Base-by-base conservation (phyloP, 2,329 filamentous ascomycete genomes). In the Plenodomus lindquistii region DNA sequence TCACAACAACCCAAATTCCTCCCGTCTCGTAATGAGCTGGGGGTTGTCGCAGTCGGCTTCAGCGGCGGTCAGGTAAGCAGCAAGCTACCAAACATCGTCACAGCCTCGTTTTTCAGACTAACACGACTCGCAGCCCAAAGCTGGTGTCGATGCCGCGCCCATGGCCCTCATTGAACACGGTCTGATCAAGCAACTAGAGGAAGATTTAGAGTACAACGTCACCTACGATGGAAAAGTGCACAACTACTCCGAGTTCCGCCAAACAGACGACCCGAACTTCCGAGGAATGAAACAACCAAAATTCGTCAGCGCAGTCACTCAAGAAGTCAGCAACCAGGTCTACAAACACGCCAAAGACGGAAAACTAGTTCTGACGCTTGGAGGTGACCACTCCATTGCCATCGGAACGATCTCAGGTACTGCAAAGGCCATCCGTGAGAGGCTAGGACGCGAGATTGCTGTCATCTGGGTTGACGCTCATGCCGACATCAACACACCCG, bases 401-500 rank as follows among this genome's bases (percentile, higher is more conserved):
- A 95, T 99, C 63, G 94, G 94, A 55, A 96, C 91, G 40, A 85
- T 99, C 62, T 87, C 88, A 21, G 94, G 94, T 35, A 90, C 88
- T 1, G 89, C 92, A 29, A 89, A 87, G 77, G 94, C 93, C 0
- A 86, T 90, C 35, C 85, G 89, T 49, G 92, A 99, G 80, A 79
- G 93, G 16, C 77, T 96, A 50, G 84, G 80, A 37, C 82, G 87
- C 46, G 93, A 97, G 64, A 86, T 97, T 55, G 94, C 91, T 11
- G 90, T 99, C 48, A 95, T 99, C 72, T 99, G 94, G 94, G 94
- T 99, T 24, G 94, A 99, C 74, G 94, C 94, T 20, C 94, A 99
- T 74, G 88, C 93, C 45, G 94, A 99, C 74, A 97, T 99, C 79
- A 99, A 99, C 78, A 91, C 89, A 1, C 94, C 93, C 44, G 92